phyloP scores from a whole-genome alignment of 345 rosid genomes.

The Citrus maxima region DNA sequence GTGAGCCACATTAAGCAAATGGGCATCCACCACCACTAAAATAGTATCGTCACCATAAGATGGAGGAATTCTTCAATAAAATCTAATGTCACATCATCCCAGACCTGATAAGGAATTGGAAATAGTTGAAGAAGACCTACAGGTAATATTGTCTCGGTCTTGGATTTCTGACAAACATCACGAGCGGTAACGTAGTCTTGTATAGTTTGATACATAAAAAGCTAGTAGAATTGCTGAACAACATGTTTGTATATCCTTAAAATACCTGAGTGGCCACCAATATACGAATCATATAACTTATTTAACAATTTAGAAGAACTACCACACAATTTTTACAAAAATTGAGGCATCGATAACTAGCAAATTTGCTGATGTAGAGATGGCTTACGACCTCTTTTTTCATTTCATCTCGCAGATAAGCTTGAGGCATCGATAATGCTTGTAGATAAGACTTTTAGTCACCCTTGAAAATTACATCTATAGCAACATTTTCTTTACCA shows the following conservation, averaged over 20 bases:
- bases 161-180: background rate
- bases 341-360: too few relatives aligned
- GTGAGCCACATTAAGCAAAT: background rate
- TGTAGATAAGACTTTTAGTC: background rate
- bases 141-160: background rate
- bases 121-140: background rate
- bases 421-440: background rate
- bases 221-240: slow-evolving; percentile 5
- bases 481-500: background rate
- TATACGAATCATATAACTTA: background rate
- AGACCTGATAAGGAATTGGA: background rate
- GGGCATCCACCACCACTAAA: slow-evolving; percentile 1
- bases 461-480: background rate
- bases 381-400: background rate
- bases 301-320: background rate
- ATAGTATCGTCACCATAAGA: background rate
- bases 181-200: background rate
- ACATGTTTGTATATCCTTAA: background rate
- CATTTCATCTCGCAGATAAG: background rate
- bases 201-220: background rate
- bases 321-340: too few relatives aligned
- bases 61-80: background rate
- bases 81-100: background rate
- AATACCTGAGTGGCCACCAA: background rate
- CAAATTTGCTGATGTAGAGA: background rate